These are phyloP conservation scores for Yarrowia sp. DNA, from an alignment of 805 yeast species.

Conservation along the genomic window DNA sequence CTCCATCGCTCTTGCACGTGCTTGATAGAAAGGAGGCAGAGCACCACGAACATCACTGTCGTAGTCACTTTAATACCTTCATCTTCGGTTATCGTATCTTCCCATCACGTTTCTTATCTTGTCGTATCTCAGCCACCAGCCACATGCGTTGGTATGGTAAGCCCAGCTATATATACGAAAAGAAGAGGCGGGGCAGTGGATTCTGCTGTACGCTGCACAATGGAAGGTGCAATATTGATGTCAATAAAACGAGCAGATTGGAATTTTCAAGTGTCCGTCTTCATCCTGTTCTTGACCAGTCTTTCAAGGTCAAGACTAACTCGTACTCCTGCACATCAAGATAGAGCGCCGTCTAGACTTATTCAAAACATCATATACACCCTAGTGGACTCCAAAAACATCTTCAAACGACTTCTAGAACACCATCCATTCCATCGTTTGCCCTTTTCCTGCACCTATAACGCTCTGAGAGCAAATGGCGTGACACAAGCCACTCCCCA, in stretches of 20 bases:
- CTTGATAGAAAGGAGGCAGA: no score
- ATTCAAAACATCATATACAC: no score
- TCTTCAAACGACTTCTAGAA: no score
- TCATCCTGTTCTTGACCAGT: background rate
- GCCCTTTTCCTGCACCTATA: background rate
- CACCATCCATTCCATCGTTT: no score
- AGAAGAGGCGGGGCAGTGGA: background rate
- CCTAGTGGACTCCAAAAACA: no score
- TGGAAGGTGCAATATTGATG: background rate
- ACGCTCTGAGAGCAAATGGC: background rate
- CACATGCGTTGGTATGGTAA: slow-evolving; percentile 17
- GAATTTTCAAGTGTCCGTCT: background rate
- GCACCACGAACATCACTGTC: no score
- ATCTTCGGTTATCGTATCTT: background rate
- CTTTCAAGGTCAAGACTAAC: no score
- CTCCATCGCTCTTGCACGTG: no score
- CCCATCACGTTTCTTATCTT: background rate
- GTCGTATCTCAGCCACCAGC: background rate
- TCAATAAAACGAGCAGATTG: background rate
- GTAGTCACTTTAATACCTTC: no score
- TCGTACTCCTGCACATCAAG: no score
- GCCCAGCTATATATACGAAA: slow-evolving; percentile 4
- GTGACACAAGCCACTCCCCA: slow-evolving; percentile 20
- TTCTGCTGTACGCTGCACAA: background rate
- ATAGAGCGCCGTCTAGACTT: no score